Evolutionary conservation across 2,329 filamentous ascomycete genomes (phyloP).

Genomic region (Tolypocladium cylindrosporum): DNA sequence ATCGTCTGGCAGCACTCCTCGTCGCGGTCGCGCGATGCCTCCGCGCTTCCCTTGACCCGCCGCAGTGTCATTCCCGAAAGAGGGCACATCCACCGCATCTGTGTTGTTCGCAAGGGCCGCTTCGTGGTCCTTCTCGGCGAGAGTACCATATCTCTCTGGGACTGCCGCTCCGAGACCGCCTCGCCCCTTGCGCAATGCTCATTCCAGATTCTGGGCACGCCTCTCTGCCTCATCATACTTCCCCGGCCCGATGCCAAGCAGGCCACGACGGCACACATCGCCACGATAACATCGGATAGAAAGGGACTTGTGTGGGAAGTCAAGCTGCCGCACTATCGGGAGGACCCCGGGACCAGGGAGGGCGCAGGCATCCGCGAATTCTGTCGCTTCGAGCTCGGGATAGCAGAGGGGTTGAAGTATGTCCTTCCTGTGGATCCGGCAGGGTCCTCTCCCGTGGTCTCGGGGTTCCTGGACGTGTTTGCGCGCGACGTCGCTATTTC

Average conservation of each 20-base stretch:
- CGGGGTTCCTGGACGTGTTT: constrained; percentile 77
- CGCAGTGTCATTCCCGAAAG: constrained; percentile 58
- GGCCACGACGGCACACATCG: constrained; percentile 56
- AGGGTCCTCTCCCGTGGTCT: constrained; percentile 58
- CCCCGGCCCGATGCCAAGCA: constrained; percentile 50
- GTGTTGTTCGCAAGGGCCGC: constrained; percentile 64
- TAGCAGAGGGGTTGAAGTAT: constrained; percentile 48
- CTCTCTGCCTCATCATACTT: constrained; percentile 69
- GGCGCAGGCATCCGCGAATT: constrained; percentile 47
- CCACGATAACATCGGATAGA: constrained; percentile 72
- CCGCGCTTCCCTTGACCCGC: constrained; percentile 42
- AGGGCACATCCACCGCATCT: constrained; percentile 71
- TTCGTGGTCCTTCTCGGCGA: constrained; percentile 76
- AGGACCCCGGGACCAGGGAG: constrained; percentile 11
- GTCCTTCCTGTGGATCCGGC: constrained; percentile 81
- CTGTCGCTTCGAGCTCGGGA: constrained; percentile 58
- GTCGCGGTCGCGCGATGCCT: constrained; percentile 18
- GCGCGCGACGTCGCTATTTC: constrained; percentile 79
- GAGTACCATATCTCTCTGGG: constrained; percentile 65
- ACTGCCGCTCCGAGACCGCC: constrained; percentile 54
- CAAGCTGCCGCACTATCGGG: constrained; percentile 41
- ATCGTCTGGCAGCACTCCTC: constrained; percentile 67
- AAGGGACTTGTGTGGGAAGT: constrained; percentile 77
- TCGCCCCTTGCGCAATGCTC: constrained; percentile 36
- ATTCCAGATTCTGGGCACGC: constrained; percentile 57